Conservation (phyloP, 1,139 yeast species). For the Scheffersomyces illinoinensis region DNA sequence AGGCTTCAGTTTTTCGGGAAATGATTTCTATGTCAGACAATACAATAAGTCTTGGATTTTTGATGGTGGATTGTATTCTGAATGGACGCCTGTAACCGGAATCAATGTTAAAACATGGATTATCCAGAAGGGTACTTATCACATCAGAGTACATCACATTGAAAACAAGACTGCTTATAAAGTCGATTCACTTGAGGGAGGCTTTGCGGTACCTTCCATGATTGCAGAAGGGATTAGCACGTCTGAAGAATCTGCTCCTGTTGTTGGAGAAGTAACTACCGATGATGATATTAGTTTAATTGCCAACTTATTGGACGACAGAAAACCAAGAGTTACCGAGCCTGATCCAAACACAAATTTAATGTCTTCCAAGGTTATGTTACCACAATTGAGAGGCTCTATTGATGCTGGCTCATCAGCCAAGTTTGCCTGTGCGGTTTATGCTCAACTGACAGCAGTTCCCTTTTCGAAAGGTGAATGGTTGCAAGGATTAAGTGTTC, state of each 20-base stretch:
- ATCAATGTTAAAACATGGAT: conserved; percentile 23
- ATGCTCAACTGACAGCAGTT: conserved; percentile 2
- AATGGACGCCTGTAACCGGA: conserved; percentile 21
- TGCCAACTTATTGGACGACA: conserved; percentile 6
- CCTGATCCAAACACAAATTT: conserved; percentile 28
- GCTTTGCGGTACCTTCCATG: conserved; percentile 9
- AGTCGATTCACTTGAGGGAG: conserved; percentile 20
- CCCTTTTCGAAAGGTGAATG: conserved; percentile 4
- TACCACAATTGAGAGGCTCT: conserved; percentile 9
- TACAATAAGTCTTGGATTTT: conserved; percentile 6
- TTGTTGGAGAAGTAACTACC: conserved; percentile 3
- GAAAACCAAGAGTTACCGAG: conserved; percentile 12
- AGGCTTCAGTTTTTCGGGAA: conserved; percentile 11
- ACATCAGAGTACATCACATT: conserved; percentile 21
- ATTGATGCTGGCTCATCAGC: conserved; percentile 4
- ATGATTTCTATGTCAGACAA: conserved; percentile 9
- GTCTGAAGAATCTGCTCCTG: conserved; percentile 3
- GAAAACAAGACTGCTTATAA: conserved; percentile 8
- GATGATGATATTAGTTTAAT: conserved; percentile 10
- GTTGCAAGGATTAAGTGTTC: conserved; percentile 2
- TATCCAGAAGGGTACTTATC: conserved; percentile 18
- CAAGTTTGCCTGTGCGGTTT: conserved; percentile 6
- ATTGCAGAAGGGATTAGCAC: background rate
- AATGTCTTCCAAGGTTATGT: conserved; percentile 11
- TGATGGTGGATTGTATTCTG: conserved; percentile 15